Percentiles rank a stretch among this genome's conserved stretches.
These are phyloP conservation scores for Pittosporum tobira DNA, from an alignment of 129 eudicot species.

Conservation along the genomic window DNA sequence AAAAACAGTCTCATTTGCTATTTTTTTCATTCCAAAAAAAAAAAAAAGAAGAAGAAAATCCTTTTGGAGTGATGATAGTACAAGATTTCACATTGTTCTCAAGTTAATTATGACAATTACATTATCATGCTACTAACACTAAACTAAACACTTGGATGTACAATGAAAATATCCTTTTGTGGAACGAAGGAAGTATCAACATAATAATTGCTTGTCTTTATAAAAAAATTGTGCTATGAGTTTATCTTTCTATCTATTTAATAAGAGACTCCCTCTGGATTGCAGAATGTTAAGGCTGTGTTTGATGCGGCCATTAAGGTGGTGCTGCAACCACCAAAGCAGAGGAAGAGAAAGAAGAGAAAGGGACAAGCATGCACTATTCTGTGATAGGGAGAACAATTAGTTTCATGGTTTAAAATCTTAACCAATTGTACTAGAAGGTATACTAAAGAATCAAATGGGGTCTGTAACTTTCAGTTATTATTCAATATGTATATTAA, in stretches of 20 bases:
- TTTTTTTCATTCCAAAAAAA: too few species aligned
- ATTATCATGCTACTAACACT: too few species aligned
- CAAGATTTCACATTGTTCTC: too few species aligned
- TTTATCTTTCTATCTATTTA: not conserved
- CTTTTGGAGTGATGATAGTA: too few species aligned
- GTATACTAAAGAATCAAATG: constrained; percentile 8
- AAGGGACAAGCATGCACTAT: constrained; percentile 69
- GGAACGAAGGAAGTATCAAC: too few species aligned
- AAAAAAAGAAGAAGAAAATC: too few species aligned
- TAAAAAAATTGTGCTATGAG: too few species aligned
- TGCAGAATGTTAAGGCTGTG: constrained; percentile 82
- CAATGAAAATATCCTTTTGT: too few species aligned
- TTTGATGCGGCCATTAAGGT: constrained; percentile 86
- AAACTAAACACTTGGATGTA: too few species aligned
- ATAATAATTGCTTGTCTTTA: too few species aligned
- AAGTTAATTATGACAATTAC: too few species aligned
- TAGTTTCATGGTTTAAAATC: not conserved
- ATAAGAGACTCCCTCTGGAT: not conserved
- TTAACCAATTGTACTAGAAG: constrained; percentile 21
- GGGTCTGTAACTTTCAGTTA: constrained; percentile 3
- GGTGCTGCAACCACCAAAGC: constrained; percentile 87
- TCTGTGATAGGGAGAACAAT: constrained; percentile 13
- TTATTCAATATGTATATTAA: constrained; percentile 9
- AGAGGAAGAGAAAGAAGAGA: constrained; percentile 79
- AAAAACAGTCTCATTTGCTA: too few species aligned